These are phyloP conservation scores for Pelargonium myrrhifolium DNA, from an alignment of 441 rosid genomes.

Conservation along the genomic window DNA sequence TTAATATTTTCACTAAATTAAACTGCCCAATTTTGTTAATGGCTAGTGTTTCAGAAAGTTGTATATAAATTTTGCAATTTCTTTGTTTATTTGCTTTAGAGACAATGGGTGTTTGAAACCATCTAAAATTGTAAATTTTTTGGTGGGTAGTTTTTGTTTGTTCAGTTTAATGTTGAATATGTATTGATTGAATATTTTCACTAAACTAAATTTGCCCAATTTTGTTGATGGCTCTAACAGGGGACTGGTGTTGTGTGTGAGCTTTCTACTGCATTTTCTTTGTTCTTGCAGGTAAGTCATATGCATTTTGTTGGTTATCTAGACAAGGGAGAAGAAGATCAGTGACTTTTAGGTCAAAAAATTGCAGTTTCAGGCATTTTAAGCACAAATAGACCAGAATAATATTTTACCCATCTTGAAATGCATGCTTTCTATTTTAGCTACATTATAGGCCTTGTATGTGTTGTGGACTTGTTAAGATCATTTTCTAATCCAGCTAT, in stretches of 20 bases:
- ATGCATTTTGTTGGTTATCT: not conserved
- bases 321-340: not conserved
- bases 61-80: no score
- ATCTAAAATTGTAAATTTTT: not conserved
- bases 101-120: no score
- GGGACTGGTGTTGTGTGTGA: not conserved
- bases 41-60: no score
- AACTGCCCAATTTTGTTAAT: no score
- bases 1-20: no score
- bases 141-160: not conserved
- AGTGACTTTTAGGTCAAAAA: not conserved
- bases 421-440: not conserved
- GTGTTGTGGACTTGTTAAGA: not conserved
- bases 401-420: not conserved
- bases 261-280: not conserved
- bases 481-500: not conserved
- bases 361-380: not conserved
- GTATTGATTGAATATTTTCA: not conserved
- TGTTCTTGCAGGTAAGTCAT: not conserved
- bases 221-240: not conserved
- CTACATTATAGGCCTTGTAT: not conserved
- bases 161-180: not conserved
- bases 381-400: not conserved
- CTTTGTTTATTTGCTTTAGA: no score
- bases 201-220: not conserved